Evolutionary conservation across 148 eudicot species (phyloP), one percentile per base, ranked within the genome.

Genomic region (Spergularia bocconei): DNA sequence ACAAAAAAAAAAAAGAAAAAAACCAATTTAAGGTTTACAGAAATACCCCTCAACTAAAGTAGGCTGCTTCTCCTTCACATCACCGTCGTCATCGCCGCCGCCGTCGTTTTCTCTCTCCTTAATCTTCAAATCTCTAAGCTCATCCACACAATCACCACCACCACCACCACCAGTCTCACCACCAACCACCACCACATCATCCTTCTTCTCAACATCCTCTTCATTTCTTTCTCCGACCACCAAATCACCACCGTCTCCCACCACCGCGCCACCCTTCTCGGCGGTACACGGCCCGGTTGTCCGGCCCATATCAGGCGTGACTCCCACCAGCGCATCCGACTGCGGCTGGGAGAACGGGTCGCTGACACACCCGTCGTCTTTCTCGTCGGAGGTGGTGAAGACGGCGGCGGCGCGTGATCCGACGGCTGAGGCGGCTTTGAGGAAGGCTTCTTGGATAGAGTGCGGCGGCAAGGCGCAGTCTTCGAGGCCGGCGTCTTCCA

Each of bases 401-500:
- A 87, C 25, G 2, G 79, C 69, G 77, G 77, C 50, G 53, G 78
- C 82, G 62, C 86, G 83, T 25, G 91, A 88, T 55, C 84, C 79
- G 55, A 89, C 90, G 73, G 91, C 88, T 39, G 87, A 2, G 73
- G 97, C 98, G 14, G 96, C 97, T 57, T 85, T 90, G 68, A 85
- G 84, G 70, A 92, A 92, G 55, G 97, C 97, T 72, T 86, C 86
- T 11, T 84, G 84, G 85, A 90, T 90, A 17, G 88, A 85, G 33
- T 87, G 90, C 4, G 91, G 91, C 1, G 98, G 92, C 1, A 91
- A 85, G 0, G 96, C 93, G 65, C 97, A 91, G 84, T 91, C 93
- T 77, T 94, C 97, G 53, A 94, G 92, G 75, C 97, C 97, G 39
- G 98, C 96, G 62, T 94, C 96, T 76, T 91, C 97, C 52, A 86